phyloP scores from a whole-genome alignment of 345 rosid genomes.

The Gossypium anomalum region DNA sequence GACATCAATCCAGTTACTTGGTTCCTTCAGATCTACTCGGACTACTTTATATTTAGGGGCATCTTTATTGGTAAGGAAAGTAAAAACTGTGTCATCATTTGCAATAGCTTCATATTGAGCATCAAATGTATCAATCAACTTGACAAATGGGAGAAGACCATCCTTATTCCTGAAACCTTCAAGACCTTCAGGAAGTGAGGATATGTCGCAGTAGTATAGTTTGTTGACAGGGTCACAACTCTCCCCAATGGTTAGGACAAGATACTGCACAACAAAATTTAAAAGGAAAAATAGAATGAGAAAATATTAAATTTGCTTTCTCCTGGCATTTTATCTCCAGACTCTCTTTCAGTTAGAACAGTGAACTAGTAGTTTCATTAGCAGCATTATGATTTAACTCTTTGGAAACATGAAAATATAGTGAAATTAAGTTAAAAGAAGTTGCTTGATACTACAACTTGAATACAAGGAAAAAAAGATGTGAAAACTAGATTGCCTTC shows the following conservation, averaged over 20 bases:
- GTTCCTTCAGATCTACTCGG: conserved; percentile 53
- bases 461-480: too few species aligned
- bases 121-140: conserved; percentile 65
- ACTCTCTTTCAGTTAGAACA: neutral
- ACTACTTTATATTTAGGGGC: conserved; percentile 84
- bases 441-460: neutral
- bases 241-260: conserved; percentile 51
- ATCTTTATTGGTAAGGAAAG: conserved; percentile 73
- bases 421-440: neutral
- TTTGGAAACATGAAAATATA: neutral
- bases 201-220: conserved; percentile 72
- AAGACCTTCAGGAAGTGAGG: conserved; percentile 60
- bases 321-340: neutral
- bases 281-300: neutral
- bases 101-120: conserved; percentile 64
- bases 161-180: conserved; percentile 54
- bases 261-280: conserved; percentile 47
- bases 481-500: neutral
- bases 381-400: neutral
- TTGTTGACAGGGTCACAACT: conserved; percentile 84
- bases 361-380: neutral
- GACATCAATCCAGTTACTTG: conserved; percentile 25
- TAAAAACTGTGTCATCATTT: conserved; percentile 72
- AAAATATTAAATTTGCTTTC: neutral
- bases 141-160: conserved; percentile 58